phyloP scores from a whole-genome alignment of 1,139 yeast genomes.

The Protomyces arabidopsidicola region DNA sequence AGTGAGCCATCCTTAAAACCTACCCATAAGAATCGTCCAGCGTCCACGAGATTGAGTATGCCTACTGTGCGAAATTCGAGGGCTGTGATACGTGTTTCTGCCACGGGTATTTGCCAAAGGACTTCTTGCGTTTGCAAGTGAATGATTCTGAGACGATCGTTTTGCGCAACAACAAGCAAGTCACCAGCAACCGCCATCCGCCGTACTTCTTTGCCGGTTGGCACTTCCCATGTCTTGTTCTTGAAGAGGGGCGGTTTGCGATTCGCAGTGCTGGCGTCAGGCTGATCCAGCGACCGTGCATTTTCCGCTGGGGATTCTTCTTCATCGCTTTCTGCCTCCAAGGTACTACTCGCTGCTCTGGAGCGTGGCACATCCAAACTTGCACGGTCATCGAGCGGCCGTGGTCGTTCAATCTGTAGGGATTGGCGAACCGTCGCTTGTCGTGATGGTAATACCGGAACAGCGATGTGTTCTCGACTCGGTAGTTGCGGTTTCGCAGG shows the following conservation, averaged over 20 bases:
- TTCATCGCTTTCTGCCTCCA: constrained; percentile 17
- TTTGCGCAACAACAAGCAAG: constrained; percentile 9
- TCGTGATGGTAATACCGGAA: not conserved
- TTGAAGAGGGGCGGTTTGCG: constrained; percentile 37
- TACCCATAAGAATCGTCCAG: constrained; percentile 39
- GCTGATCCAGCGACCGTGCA: constrained; percentile 14
- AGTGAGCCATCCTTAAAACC: constrained; percentile 43
- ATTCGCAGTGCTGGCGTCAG: constrained; percentile 40
- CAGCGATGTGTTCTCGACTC: not conserved
- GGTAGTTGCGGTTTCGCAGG: not conserved
- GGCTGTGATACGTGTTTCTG: constrained; percentile 18
- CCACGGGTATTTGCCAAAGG: constrained; percentile 18
- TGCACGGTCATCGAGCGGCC: not conserved
- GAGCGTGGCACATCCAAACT: not conserved
- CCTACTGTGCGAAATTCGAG: constrained; percentile 18
- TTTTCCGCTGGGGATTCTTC: not conserved
- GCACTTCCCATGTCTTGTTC: constrained; percentile 11
- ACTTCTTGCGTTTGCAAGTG: constrained; percentile 10
- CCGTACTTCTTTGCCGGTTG: constrained; percentile 18
- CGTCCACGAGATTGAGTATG: constrained; percentile 29
- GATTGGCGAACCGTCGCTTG: not conserved
- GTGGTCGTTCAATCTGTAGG: not conserved
- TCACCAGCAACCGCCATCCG: constrained; percentile 12
- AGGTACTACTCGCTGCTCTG: not conserved
- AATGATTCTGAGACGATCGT: constrained; percentile 7